Evolutionary conservation across 805 yeast species (phyloP).

Genomic region (Pichia deserticola): DNA sequence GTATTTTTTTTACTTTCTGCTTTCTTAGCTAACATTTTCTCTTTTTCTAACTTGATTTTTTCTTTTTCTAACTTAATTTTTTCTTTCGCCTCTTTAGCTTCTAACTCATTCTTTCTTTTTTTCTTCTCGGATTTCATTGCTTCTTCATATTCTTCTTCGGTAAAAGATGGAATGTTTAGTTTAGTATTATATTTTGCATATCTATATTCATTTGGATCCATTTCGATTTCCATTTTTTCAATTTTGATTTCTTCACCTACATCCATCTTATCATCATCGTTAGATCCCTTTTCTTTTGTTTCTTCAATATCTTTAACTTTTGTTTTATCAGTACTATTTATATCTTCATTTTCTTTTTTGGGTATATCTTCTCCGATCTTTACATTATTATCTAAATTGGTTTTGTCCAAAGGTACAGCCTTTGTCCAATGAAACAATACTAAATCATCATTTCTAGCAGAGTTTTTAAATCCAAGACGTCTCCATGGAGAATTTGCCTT

Average conservation of each 20-base stretch:
- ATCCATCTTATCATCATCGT: background rate
- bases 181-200: conserved; percentile 71
- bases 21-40: background rate
- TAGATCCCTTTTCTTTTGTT: background rate
- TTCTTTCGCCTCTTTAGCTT: background rate
- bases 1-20: background rate
- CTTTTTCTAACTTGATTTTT: background rate
- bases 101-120: conserved; percentile 10
- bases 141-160: conserved; percentile 50
- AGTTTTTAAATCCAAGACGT: conserved; percentile 51
- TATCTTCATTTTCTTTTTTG: background rate
- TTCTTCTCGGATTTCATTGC: conserved; percentile 29
- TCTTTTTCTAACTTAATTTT: background rate
- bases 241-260: conserved; percentile 17
- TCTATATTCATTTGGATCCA: conserved; percentile 32
- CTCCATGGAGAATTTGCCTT: conserved; percentile 78
- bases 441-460: conserved; percentile 42
- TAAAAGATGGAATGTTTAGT: conserved; percentile 62
- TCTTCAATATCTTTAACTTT: conserved; percentile 7
- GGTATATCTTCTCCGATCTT: background rate
- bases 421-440: conserved; percentile 80
- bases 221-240: conserved; percentile 24
- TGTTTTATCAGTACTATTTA: conserved; percentile 4
- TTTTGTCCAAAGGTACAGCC: conserved; percentile 33
- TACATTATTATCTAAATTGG: background rate